phyloP scores from a whole-genome alignment of 2,329 filamentous ascomycete genomes.

The Fusarium papillatum region DNA sequence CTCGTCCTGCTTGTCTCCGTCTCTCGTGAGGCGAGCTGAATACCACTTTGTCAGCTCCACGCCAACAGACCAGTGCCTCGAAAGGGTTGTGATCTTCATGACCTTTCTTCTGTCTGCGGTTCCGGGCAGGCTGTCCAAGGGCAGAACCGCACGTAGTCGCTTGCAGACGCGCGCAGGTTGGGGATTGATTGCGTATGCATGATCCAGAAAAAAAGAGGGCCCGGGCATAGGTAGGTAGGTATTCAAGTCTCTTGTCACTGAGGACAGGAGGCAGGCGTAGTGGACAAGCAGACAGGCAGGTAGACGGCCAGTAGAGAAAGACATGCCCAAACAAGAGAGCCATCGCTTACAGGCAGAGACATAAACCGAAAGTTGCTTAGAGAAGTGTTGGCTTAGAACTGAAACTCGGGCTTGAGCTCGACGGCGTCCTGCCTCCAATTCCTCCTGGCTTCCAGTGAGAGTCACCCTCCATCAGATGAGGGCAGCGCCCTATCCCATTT shows the following conservation, averaged over 20 bases:
- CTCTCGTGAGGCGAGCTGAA: neutral
- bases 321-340: constrained; percentile 5
- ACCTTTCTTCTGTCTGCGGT: neutral
- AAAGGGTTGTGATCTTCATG: constrained; percentile 5
- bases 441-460: neutral
- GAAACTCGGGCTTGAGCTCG: constrained; percentile 2
- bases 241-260: constrained; percentile 6
- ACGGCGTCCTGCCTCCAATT: neutral
- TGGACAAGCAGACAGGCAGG: neutral
- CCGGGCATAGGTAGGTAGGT: neutral
- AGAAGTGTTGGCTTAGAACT: neutral
- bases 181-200: constrained; percentile 14
- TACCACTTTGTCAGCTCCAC: neutral
- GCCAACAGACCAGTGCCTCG: neutral
- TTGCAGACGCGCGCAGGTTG: neutral
- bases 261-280: neutral
- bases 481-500: neutral
- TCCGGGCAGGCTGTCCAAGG: neutral
- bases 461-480: neutral
- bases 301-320: neutral
- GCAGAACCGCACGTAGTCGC: neutral
- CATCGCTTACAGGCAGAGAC: neutral
- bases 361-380: neutral
- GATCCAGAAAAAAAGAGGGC: constrained; percentile 12
- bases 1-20: neutral